Percentiles rank a stretch among this genome's conserved stretches.
Conservation (phyloP, 306 rosid species). For the Acmispon strigosus region DNA sequence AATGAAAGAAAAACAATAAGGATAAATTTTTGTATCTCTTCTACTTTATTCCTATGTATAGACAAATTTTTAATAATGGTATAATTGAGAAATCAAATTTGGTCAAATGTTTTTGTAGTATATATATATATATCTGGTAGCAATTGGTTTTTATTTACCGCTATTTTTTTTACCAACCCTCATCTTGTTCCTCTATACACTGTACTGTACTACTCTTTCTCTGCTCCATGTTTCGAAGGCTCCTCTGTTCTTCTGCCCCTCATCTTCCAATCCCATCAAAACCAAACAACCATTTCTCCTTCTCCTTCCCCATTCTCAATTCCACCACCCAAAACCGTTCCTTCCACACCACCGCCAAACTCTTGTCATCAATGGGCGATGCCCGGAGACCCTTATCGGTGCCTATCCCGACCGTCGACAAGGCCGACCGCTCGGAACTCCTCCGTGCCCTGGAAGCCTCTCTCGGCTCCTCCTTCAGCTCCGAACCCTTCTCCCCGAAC, state of each 20-base stretch:
- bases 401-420: constrained; percentile 41
- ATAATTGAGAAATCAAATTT: too few relatives aligned
- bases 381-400: constrained; percentile 21
- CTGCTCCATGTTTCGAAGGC: constrained; percentile 21
- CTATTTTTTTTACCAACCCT: not conserved
- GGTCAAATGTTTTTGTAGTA: too few relatives aligned
- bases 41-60: too few relatives aligned
- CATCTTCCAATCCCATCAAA: not conserved
- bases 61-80: too few relatives aligned
- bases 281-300: not conserved
- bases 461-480: constrained; percentile 51
- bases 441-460: constrained; percentile 77
- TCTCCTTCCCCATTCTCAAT: not conserved
- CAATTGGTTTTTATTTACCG: too few relatives aligned
- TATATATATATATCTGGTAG: too few relatives aligned
- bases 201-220: too few relatives aligned
- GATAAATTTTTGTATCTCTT: too few relatives aligned
- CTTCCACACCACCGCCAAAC: not conserved
- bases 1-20: too few relatives aligned
- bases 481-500: constrained; percentile 46
- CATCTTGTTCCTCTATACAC: not conserved
- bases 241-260: not conserved
- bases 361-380: constrained; percentile 34
- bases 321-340: not conserved
- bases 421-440: constrained; percentile 53